Percentiles rank a stretch among this genome's conserved stretches.
phyloP scores from a whole-genome alignment of 768 basidiomycete species.

The Tricholoma sp. region DNA sequence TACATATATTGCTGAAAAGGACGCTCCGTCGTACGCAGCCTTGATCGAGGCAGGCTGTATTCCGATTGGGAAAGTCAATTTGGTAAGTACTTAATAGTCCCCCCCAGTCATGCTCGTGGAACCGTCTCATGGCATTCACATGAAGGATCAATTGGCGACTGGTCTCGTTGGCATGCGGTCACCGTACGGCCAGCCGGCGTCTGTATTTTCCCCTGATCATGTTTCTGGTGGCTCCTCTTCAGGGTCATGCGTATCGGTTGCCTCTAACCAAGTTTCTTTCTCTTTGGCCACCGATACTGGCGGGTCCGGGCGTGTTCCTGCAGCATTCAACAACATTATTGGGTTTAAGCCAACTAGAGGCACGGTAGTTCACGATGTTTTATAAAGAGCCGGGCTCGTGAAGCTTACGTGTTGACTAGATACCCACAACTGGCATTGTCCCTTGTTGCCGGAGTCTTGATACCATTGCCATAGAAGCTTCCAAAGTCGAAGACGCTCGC shows the following conservation, averaged over 20 bases:
- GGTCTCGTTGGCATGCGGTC: conserved; percentile 1
- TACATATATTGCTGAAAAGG: background rate
- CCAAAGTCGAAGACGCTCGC: background rate
- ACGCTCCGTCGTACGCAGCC: background rate
- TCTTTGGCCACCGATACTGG: conserved; percentile 1
- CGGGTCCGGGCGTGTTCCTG: background rate
- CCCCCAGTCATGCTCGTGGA: background rate
- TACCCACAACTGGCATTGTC: background rate
- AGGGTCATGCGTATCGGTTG: background rate
- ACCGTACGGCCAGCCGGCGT: background rate
- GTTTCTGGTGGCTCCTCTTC: background rate
- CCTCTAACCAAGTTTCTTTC: background rate
- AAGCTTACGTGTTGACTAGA: background rate
- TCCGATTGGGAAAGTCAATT: background rate
- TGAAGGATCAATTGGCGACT: background rate
- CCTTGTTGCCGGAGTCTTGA: conserved; percentile 1
- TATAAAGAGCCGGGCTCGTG: background rate
- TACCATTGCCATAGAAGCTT: background rate
- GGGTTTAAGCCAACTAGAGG: background rate
- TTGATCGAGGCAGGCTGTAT: background rate
- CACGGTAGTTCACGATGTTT: background rate
- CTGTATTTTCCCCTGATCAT: background rate
- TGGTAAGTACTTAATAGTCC: background rate
- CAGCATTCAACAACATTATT: background rate
- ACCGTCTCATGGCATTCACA: background rate